phyloP scores from a whole-genome alignment of 192 early-diverging fungal genomes.

The Backusella circina region DNA sequence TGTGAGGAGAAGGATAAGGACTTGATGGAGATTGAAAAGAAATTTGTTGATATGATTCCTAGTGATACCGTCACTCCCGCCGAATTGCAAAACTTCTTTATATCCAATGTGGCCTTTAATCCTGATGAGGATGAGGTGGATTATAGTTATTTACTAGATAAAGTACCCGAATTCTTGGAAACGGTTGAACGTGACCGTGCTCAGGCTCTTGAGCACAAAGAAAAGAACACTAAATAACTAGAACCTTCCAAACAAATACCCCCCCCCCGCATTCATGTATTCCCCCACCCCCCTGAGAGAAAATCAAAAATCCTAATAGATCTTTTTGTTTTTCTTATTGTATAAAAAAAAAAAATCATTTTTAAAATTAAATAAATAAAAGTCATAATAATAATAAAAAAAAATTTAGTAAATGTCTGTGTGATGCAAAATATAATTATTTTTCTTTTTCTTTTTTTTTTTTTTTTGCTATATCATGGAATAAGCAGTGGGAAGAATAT shows the following conservation, averaged over 20 bases:
- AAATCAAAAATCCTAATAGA: background rate
- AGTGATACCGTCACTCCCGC: constrained; percentile 21
- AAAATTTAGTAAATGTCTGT: background rate
- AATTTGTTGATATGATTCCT: constrained; percentile 15
- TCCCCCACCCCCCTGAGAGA: background rate
- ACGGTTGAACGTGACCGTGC: constrained; percentile 21
- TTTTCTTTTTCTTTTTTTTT: too few relatives aligned
- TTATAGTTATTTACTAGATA: constrained; percentile 1
- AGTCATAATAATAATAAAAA: background rate
- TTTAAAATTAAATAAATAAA: background rate
- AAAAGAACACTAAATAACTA: background rate
- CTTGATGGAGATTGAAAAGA: background rate
- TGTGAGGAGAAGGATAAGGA: background rate
- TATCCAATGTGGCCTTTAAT: constrained; percentile 12
- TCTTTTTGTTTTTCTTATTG: background rate
- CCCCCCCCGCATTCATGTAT: background rate
- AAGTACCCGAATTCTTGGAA: constrained; percentile 20
- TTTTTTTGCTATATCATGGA: background rate
- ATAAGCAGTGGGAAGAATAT: background rate
- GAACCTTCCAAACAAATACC: background rate
- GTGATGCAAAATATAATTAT: background rate
- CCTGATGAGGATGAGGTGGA: background rate
- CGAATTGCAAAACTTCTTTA: constrained; percentile 32
- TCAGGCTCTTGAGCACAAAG: constrained; percentile 16
- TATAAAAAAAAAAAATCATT: background rate